Evolutionary conservation across 768 basidiomycete genomes (phyloP), one percentile per base, ranked within the genome.

Genomic region (Lactarius hengduanensis): DNA sequence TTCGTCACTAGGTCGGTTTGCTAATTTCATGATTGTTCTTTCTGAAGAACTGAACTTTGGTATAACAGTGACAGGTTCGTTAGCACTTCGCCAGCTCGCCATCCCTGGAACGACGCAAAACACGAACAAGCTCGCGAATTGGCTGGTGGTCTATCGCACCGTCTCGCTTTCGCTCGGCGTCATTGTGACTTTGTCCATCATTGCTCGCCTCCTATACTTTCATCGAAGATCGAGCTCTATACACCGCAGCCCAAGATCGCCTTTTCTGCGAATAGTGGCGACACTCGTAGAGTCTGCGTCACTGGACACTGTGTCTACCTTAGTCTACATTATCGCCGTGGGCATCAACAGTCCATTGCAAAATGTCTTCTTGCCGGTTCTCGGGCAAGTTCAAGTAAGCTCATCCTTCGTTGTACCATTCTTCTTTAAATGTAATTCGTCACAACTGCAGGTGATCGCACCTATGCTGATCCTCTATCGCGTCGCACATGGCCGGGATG

Each of bases 111-210:
- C 36, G 1, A 66, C 64, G 2, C 61, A 65, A 22, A 34, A 57
- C 16, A 55, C 58, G 2, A 53, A 45, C 18, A 56, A 34, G 32
- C 64, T 70, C 9, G 63, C 62, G 34, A 59, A 63, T 32, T 71
- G 69, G 68, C 56, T 65, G n/a, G 47, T 71, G 32, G 30, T 63
- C 57, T 71, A 69, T 40, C 70, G 70, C n/a, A 71, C 70, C 13
- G 55, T 69, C 43, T 71, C 70, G 10, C 68, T 71, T 40, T 59
- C 59, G 40, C 68, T 70, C 43, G 53, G 65, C 36, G 13, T 61
- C 45, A 59, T 60, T 28, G 62, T 70, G 45, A 70, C 70, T 7
- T 66, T 59, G 38, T 56, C 64, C 56, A 64, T 71, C 59, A 54
- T 53, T 40, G 57, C 62, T 11, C 69, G 65, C 56, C 59, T 71